phyloP scores from a whole-genome alignment of 148 eudicot species.

The Oxyria digyna region DNA sequence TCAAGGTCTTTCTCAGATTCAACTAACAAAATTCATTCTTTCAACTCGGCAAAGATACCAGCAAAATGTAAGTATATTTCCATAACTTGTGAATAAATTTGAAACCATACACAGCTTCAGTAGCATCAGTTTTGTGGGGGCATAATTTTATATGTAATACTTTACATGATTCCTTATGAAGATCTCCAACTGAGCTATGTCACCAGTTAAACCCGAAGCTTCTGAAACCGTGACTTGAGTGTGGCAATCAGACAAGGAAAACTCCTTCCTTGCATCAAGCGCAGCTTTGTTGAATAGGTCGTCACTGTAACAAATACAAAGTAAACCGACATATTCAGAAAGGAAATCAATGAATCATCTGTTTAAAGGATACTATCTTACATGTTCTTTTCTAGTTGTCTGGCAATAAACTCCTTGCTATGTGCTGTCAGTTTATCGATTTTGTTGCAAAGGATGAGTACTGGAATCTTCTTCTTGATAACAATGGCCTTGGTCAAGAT shows the following conservation, averaged over 20 bases:
- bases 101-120: not conserved
- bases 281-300: not conserved
- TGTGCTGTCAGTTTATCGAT: not conserved
- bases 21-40: not conserved
- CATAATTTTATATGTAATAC: not conserved
- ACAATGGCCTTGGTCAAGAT: not conserved
- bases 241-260: not conserved
- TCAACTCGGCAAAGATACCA: not conserved
- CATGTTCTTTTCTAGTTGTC: not conserved
- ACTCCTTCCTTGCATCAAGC: not conserved
- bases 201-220: conserved; percentile 6
- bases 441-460: conserved; percentile 8
- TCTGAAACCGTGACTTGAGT: not conserved
- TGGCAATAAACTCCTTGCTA: not conserved
- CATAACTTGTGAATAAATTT: not conserved
- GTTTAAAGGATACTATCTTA: not conserved
- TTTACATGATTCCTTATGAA: conserved; percentile 2
- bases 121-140: not conserved
- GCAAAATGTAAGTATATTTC: not conserved
- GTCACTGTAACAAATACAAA: not conserved
- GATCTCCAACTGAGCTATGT: not conserved
- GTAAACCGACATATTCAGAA: not conserved
- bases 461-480: not conserved
- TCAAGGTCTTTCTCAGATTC: conserved; percentile 32
- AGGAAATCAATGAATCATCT: not conserved